Conservation (phyloP, 192 early-diverging fungal genomes). For the Rhizophagus clarus region DNA sequence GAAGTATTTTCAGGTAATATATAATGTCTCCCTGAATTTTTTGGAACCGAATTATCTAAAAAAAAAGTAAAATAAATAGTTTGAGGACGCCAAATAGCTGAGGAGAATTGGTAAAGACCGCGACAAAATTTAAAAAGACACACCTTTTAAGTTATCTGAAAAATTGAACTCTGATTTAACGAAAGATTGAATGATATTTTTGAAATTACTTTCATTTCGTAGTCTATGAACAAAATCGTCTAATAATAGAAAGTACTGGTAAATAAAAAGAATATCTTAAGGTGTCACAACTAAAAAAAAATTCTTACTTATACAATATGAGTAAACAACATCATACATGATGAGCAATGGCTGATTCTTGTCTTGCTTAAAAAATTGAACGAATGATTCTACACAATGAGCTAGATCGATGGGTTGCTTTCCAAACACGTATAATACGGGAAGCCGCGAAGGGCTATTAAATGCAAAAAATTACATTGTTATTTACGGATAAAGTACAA, state of each 20-base stretch:
- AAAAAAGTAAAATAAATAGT: neutral
- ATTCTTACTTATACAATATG: conserved; percentile 53
- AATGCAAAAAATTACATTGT: neutral
- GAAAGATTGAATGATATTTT: neutral
- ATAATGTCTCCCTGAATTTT: conserved; percentile 50
- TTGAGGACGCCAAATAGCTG: neutral
- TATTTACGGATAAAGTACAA: neutral
- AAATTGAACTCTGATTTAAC: neutral
- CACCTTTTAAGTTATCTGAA: neutral
- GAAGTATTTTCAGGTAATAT: conserved; percentile 47
- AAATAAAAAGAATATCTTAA: neutral
- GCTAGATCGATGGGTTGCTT: conserved; percentile 67
- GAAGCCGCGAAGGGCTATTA: conserved; percentile 69
- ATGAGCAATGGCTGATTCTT: conserved; percentile 58
- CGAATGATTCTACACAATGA: conserved; percentile 55
- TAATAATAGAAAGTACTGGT: neutral
- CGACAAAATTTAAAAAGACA: neutral
- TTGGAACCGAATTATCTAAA: neutral
- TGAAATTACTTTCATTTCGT: neutral
- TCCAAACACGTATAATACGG: conserved; percentile 89
- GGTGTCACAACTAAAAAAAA: neutral
- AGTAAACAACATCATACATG: conserved; percentile 77
- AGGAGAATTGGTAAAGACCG: too few species aligned
- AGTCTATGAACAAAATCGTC: neutral
- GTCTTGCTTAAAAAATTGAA: conserved; percentile 43